phyloP scores from a whole-genome alignment of 2,329 filamentous ascomycete genomes.

The Pseudonectria foliicola region DNA sequence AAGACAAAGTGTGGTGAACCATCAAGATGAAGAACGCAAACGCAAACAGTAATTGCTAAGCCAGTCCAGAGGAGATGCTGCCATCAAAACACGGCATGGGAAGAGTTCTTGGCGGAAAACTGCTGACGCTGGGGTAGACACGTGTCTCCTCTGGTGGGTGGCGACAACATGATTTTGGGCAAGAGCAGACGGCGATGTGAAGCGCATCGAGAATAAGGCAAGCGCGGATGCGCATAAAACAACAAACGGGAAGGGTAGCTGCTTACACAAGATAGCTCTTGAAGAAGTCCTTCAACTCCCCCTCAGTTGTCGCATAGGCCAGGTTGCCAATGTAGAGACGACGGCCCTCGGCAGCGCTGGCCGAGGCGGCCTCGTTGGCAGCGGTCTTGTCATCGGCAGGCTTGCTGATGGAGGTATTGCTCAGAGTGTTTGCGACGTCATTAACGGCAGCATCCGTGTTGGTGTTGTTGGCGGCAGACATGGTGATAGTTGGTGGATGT shows the following conservation, averaged over 20 bases:
- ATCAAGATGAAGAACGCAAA: background rate
- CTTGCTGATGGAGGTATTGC: slow-evolving; percentile 60
- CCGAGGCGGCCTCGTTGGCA: slow-evolving; percentile 84
- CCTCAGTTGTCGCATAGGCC: slow-evolving; percentile 99
- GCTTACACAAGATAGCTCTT: slow-evolving; percentile 98
- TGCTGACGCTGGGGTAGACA: too few species aligned
- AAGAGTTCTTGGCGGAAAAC: slow-evolving; percentile 8
- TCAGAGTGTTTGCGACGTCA: slow-evolving; percentile 68
- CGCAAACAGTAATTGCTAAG: too few species aligned
- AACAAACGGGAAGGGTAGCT: slow-evolving; percentile 1
- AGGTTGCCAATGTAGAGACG: slow-evolving; percentile 99
- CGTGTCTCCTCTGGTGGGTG: slow-evolving; percentile 17
- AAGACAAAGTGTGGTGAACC: background rate
- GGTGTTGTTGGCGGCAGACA: slow-evolving; percentile 59
- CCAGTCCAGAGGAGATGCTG: too few species aligned
- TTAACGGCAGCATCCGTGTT: slow-evolving; percentile 60
- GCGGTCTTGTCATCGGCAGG: slow-evolving; percentile 49
- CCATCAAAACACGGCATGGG: background rate
- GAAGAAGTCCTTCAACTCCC: slow-evolving; percentile 99
- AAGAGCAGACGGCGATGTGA: background rate
- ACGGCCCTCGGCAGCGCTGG: slow-evolving; percentile 96
- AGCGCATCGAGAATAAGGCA: background rate
- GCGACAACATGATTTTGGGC: slow-evolving; percentile 1
- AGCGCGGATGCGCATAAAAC: too few species aligned
- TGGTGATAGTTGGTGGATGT: slow-evolving; percentile 50